These are phyloP conservation scores for Halophytophthora polymorphica DNA, from an alignment of 352 stramenopile genomes.

Conservation along the genomic window DNA sequence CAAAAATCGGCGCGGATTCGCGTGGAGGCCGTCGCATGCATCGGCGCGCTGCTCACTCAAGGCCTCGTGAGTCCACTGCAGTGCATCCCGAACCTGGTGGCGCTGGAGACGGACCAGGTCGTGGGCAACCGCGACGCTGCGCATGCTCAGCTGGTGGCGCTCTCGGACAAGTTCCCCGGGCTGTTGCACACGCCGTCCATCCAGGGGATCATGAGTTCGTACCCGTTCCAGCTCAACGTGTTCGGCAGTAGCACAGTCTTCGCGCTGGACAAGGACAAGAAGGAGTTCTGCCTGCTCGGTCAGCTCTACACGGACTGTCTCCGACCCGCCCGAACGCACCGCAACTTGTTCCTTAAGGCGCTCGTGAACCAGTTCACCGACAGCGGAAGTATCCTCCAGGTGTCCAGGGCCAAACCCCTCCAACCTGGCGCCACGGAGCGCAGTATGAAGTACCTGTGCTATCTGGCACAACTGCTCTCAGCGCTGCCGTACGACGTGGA, in stretches of 20 bases:
- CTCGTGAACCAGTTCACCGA: conserved; percentile 73
- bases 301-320: conserved; percentile 70
- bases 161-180: conserved; percentile 59
- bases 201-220: conserved; percentile 59
- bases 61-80: conserved; percentile 74
- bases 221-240: conserved; percentile 61
- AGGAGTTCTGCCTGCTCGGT: conserved; percentile 68
- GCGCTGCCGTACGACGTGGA: conserved; percentile 77
- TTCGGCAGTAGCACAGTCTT: conserved; percentile 52
- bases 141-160: conserved; percentile 55
- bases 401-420: conserved; percentile 14
- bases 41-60: conserved; percentile 67
- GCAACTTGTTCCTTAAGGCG: conserved; percentile 61
- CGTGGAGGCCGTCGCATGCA: conserved; percentile 62
- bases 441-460: conserved; percentile 73
- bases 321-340: conserved; percentile 32
- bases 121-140: conserved; percentile 60
- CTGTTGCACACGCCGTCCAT: conserved; percentile 52
- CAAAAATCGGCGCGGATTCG: conserved; percentile 61
- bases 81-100: conserved; percentile 78
- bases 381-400: conserved; percentile 38
- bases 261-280: conserved; percentile 64
- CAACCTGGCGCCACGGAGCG: conserved; percentile 8
- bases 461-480: conserved; percentile 63
- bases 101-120: conserved; percentile 73